Conservation (phyloP, 2,329 filamentous ascomycete genomes). For the Aspergillus transmontanensis region DNA sequence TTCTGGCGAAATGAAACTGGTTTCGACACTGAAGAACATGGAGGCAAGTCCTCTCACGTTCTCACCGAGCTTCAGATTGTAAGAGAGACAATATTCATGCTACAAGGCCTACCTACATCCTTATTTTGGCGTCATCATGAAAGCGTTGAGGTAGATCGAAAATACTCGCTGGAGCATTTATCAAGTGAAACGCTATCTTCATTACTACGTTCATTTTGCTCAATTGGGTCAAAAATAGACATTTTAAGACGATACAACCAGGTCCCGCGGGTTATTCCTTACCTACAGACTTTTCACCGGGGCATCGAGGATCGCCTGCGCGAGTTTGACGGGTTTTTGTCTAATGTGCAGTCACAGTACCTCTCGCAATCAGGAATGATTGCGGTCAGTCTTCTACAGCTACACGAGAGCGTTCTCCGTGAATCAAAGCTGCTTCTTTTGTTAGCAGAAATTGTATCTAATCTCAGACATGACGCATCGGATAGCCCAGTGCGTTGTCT, state of each 20-base stretch:
- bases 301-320: slow-evolving; percentile 60
- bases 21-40: slow-evolving; percentile 11
- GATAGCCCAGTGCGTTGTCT: slow-evolving; percentile 70
- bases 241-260: slow-evolving; percentile 53
- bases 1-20: slow-evolving; percentile 49
- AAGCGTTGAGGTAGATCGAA: slow-evolving; percentile 39
- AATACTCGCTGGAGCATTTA: slow-evolving; percentile 38
- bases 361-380: slow-evolving; percentile 56
- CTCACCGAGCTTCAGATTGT: slow-evolving; percentile 73
- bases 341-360: slow-evolving; percentile 62
- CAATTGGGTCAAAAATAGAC: slow-evolving; percentile 52
- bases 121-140: slow-evolving; percentile 59
- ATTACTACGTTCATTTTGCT: slow-evolving; percentile 47
- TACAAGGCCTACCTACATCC: slow-evolving; percentile 74
- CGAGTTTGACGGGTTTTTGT: slow-evolving; percentile 62
- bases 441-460: slow-evolving; percentile 64
- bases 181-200: slow-evolving; percentile 34
- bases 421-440: slow-evolving; percentile 59
- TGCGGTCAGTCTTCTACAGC: slow-evolving; percentile 66
- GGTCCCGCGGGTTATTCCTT: slow-evolving; percentile 53
- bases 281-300: slow-evolving; percentile 72
- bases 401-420: slow-evolving; percentile 61
- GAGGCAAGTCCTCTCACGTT: slow-evolving; percentile 25
- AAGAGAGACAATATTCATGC: slow-evolving; percentile 82
- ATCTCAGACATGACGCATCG: slow-evolving; percentile 50